A percentile compares a stretch with the other conserved stretches of the same genome.
Conservation (phyloP, 2,329 filamentous ascomycete genomes). For the Paracoccidioides lutzii region DNA sequence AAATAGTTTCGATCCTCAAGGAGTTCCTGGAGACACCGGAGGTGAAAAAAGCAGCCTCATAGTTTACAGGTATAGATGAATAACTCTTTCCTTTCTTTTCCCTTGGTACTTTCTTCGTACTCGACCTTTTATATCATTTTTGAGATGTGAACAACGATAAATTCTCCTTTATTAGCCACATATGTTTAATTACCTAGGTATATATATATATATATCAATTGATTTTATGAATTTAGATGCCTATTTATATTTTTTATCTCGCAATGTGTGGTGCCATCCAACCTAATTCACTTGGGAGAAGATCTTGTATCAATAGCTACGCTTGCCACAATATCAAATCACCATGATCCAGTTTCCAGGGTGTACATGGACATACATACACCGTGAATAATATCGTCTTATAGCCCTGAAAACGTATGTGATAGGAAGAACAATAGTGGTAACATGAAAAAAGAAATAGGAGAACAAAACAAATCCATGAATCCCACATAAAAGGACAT, state of each 20-base stretch:
- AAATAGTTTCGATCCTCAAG: conserved; percentile 64
- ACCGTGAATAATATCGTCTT: too few species aligned
- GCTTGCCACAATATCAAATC: too few species aligned
- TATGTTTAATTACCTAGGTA: neutral
- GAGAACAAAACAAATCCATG: too few species aligned
- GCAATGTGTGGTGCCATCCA: neutral
- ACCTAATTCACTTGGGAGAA: neutral
- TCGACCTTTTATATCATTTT: neutral
- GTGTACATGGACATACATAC: too few species aligned
- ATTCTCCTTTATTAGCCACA: too few species aligned
- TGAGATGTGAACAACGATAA: neutral
- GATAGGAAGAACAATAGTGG: too few species aligned
- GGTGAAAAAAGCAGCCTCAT: conserved; percentile 18
- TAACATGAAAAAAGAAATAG: too few species aligned
- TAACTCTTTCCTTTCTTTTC: neutral
- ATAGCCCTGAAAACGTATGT: too few species aligned
- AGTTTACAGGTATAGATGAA: neutral
- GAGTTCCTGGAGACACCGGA: conserved; percentile 46
- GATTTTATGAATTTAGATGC: neutral
- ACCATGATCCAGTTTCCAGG: too few species aligned
- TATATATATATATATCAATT: neutral
- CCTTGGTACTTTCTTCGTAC: neutral
- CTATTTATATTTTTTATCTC: neutral
- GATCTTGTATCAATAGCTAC: too few species aligned
- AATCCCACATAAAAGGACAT: too few species aligned